phyloP scores from a whole-genome alignment of 345 rosid species.

The Murraya koenigii region DNA sequence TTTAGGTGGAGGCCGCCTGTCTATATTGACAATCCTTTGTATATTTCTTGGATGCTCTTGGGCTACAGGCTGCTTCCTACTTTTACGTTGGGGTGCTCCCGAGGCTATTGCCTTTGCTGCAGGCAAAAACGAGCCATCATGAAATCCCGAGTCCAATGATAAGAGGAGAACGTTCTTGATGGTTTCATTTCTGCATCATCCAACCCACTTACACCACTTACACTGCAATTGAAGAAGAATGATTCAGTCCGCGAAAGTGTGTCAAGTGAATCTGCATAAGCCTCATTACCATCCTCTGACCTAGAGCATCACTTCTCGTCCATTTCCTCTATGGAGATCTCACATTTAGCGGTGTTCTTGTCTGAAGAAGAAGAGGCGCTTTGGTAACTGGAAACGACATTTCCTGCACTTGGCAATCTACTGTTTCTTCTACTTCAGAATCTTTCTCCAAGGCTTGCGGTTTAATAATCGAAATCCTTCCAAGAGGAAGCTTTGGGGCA shows the following conservation, averaged over 20 bases:
- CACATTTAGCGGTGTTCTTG: slow-evolving; percentile 16
- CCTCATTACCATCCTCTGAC: slow-evolving; percentile 31
- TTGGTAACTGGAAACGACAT: slow-evolving; percentile 11
- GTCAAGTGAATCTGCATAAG: slow-evolving; percentile 54
- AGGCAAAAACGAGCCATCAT: slow-evolving; percentile 94
- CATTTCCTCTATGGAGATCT: slow-evolving; percentile 23
- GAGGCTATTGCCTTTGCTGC: slow-evolving; percentile 92
- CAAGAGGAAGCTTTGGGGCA: slow-evolving; percentile 89
- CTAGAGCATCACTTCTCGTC: slow-evolving; percentile 30
- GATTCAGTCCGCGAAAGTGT: slow-evolving; percentile 58
- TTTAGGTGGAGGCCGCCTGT: slow-evolving; percentile 20
- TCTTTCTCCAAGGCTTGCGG: slow-evolving; percentile 21
- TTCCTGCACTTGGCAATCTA: slow-evolving; percentile 9
- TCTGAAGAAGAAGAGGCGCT: slow-evolving; percentile 13
- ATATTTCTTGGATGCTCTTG: slow-evolving; percentile 34
- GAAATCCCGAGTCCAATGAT: slow-evolving; percentile 58
- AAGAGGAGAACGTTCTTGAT: slow-evolving; percentile 45
- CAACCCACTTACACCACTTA: slow-evolving; percentile 52
- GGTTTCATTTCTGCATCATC: slow-evolving; percentile 50
- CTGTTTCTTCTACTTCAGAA: slow-evolving; percentile 11
- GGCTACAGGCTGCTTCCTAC: slow-evolving; percentile 44
- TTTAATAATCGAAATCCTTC: slow-evolving; percentile 42
- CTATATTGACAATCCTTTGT: slow-evolving; percentile 21
- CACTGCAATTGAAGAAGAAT: slow-evolving; percentile 55
- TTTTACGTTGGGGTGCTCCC: slow-evolving; percentile 48